Base-by-base conservation (phyloP, 768 basidiomycete species). In the Termitomyces sp. region DNA sequence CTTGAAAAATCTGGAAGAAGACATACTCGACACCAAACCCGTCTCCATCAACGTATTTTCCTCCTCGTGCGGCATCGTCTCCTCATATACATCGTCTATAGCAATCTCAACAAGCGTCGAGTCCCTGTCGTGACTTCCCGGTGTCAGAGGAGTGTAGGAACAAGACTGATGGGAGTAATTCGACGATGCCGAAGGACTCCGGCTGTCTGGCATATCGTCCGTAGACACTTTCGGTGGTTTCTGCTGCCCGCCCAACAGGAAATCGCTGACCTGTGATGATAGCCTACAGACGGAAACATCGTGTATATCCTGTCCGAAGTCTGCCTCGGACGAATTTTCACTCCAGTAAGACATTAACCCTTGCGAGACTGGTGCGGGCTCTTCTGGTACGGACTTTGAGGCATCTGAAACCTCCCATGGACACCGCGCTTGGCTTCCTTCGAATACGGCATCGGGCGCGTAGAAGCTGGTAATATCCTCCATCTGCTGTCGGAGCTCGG, bases 341-440 rank as follows among this genome's bases (percentile, higher is more conserved):
- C 63, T 66, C 65, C 65, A 65, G 32, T 50, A 57, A 21, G 65
- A 66, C 54, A 59, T 65, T 21, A 62, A 31, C 25, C 45, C 51
- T 49, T 57, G 41, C 4, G 57, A 58, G 16, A 34, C 51, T 21
- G 57, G 47, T 23, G 44, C 42, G 1, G 21, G 19, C 14, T 57
- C 46, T 17, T 60, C 57, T 10, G 34, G 35, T 21, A 37, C 35
- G 10, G 75, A 69, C 34, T 69, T 73, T 59, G 79, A 78, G 27
- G 75, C 75, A 49, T 82, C 77, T 62, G 82, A 73, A n/a, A 80
- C 82, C 70, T 92, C 89, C 88, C 89, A 90, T 5, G 84, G 77
- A 61, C 87, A 89, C 41, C 85, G 80, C 31, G 90, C 89, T 75
- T 91, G 85, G 66, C 86, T 89, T 46, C 87, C 89, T 66, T 91